Evolutionary conservation across 2,329 filamentous ascomycete species (phyloP), one percentile per base, ranked within the genome.

Genomic region (Colletotrichum melonis): DNA sequence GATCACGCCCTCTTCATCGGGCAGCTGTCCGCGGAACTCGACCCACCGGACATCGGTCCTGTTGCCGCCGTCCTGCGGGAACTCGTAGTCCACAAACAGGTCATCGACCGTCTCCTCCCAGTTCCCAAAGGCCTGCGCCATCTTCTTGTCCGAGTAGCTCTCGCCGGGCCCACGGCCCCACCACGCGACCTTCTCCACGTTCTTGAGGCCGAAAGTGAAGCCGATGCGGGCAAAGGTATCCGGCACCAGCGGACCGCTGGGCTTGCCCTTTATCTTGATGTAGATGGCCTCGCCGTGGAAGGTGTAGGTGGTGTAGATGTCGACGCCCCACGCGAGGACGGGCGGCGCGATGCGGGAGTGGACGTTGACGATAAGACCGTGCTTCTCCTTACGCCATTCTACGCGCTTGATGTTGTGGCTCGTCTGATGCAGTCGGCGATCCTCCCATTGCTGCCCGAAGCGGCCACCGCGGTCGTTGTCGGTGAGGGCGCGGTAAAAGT

Each of bases 161-260:
- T 93, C 91, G 2, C 90, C 90, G 0, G 91, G 90, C 0, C 92
- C 92, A 4, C 90, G 88, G 5, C 92, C 92, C 77, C 91, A 93
- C 92, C 92, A 94, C n/a, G 82, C 80, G 0, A 85, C 86, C 5
- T 78, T 76, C 5, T 82, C 78, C 28, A 86, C 80, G 22, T 76
- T 82, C 60, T 60, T 81, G 75, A 83, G 84, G 14, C 81, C 87
- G 76, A 82, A 86, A n/a, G 80, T 89, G 75, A 93, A 80, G 0
- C 92, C 92, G 72, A 93, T 87, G 19, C 92, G 86, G 0, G 92
- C 90, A 54, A 93, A 86, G 1, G 89, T 92, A 4, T 83, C 81
- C 0, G 91, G 91, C 0, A 89, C 81, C 2, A 86, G 84, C 14
- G 77, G 76, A 0, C 89, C 89, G 19, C 82, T 82, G 0, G 87